These are phyloP conservation scores for Acrocalymma vagum DNA, from an alignment of 2,329 filamentous ascomycete genomes.

Conservation along the genomic window DNA sequence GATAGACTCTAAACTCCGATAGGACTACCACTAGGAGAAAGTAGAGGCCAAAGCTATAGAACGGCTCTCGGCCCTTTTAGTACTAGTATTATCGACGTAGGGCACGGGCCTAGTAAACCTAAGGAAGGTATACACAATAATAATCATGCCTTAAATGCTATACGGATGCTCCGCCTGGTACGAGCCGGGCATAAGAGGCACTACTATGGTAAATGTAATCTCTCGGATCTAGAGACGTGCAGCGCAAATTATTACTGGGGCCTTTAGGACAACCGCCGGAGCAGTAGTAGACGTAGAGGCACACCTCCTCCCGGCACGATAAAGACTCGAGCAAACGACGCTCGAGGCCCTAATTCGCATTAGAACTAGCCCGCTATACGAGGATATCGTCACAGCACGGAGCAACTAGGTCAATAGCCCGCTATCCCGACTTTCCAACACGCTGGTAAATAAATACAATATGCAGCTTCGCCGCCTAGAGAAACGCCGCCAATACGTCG, in stretches of 20 bases:
- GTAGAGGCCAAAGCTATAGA: too few relatives aligned
- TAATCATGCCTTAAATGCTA: slow-evolving; percentile 39
- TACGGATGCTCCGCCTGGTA: slow-evolving; percentile 38
- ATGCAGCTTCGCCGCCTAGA: too few relatives aligned
- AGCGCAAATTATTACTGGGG: slow-evolving; percentile 26
- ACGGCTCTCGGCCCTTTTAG: too few relatives aligned
- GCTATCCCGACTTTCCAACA: slow-evolving; percentile 16
- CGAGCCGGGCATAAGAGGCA: slow-evolving; percentile 19
- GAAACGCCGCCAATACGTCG: too few relatives aligned
- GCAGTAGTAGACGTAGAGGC: slow-evolving; percentile 27
- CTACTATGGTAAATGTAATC: slow-evolving; percentile 17
- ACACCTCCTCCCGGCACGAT: slow-evolving; percentile 17
- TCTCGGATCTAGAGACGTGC: slow-evolving; percentile 27
- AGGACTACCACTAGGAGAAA: too few relatives aligned
- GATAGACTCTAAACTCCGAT: slow-evolving; percentile 22
- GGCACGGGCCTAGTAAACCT: slow-evolving; percentile 23
- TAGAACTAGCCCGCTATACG: too few relatives aligned
- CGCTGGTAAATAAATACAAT: slow-evolving; percentile 11
- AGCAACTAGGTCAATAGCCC: slow-evolving; percentile 20
- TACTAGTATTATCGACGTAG: slow-evolving; percentile 26
- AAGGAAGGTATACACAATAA: slow-evolving; percentile 33
- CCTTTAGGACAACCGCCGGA: slow-evolving; percentile 28
- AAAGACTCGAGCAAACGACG: too few relatives aligned
- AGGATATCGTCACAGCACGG: slow-evolving; percentile 19
- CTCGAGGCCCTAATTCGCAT: too few relatives aligned